Percentiles rank a stretch among this genome's conserved stretches.
Evolutionary conservation across 2,329 filamentous ascomycete species (phyloP).

Genomic region (Alternaria rosae): DNA sequence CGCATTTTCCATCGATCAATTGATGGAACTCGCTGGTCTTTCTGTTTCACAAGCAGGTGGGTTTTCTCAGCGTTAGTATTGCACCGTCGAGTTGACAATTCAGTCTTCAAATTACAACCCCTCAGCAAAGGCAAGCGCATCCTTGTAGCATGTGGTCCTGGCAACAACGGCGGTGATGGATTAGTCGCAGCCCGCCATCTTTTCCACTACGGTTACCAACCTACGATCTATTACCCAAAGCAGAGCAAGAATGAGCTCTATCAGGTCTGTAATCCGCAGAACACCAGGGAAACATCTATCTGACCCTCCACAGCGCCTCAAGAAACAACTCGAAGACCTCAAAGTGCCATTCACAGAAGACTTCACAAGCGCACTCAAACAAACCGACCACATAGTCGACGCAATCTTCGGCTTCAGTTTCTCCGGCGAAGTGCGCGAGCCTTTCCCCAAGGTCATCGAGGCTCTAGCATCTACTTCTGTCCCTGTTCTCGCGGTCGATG

Average conservation of each 20-base stretch:
- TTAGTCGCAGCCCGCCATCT: constrained; percentile 93
- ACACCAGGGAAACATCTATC: not conserved
- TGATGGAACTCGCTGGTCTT: constrained; percentile 95
- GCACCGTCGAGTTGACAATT: not conserved
- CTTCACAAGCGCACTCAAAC: constrained; percentile 70
- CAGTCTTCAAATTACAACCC: constrained; percentile 85
- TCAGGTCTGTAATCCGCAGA: constrained; percentile 62
- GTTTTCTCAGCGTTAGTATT: not conserved
- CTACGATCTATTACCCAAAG: constrained; percentile 92
- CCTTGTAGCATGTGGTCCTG: constrained; percentile 89
- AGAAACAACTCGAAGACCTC: constrained; percentile 84
- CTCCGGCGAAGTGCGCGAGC: constrained; percentile 88
- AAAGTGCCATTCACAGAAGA: constrained; percentile 84
- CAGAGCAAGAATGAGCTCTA: constrained; percentile 90
- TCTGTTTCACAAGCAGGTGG: constrained; percentile 90
- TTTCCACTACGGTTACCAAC: constrained; percentile 88
- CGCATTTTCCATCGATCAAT: constrained; percentile 91
- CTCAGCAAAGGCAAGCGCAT: constrained; percentile 73
- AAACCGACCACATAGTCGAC: constrained; percentile 84
- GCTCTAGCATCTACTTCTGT: constrained; percentile 75
- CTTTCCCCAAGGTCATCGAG: constrained; percentile 82
- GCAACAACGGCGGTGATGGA: constrained; percentile 83
- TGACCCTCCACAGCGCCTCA: constrained; percentile 68
- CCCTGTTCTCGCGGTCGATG: constrained; percentile 88
- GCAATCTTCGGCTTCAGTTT: constrained; percentile 98